Evolutionary conservation across 2,329 filamentous ascomycete species (phyloP), one percentile per base, ranked within the genome.

Genomic region (Rutstroemia sp.): DNA sequence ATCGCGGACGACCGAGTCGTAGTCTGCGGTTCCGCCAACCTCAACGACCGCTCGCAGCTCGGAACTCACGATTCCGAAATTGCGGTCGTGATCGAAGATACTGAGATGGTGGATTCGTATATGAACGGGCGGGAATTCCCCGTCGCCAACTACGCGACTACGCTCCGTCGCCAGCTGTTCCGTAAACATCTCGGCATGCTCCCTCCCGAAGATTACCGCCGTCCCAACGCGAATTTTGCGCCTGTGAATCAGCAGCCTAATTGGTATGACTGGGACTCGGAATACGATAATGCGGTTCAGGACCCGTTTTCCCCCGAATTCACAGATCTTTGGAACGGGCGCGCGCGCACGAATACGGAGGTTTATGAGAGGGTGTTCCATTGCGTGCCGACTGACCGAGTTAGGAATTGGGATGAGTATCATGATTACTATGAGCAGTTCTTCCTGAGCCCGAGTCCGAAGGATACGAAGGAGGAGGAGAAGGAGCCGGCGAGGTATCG

Each of bases 111-210:
- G 16, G 80, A 87, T 14, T 86, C 84, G 17, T 73, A 71, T 58
- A 95, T 96, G 88, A 79, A 86, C 60, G 88, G 89, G 3, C 75
- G 78, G 21, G 82, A 82, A 0, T 95, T 80, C 74, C 79, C 77
- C 34, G 92, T 89, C 7, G 85, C 84, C 8, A 79, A 81, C 56
- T 92, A 92, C 67, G 91, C 91, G 1, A 76, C 89, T 5, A 89
- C 86, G 1, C 84, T 96, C 10, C 87, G 92, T 21, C 83, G 92
- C 38, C 84, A 91, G 69, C 82, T 96, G 60, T 96, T 89, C 83
- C 84, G 92, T 63, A 95, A 96, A 74, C 92, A 96, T 69, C 80
- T 96, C 1, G 92, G 92, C 45, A 78, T 96, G 8, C 77, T 96
- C 9, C 85, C 86, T 0, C 78, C 89, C 8, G 89, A 96, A 70